Conservation (phyloP, 2,329 filamentous ascomycete species). For the Helminthosporium solani region DNA sequence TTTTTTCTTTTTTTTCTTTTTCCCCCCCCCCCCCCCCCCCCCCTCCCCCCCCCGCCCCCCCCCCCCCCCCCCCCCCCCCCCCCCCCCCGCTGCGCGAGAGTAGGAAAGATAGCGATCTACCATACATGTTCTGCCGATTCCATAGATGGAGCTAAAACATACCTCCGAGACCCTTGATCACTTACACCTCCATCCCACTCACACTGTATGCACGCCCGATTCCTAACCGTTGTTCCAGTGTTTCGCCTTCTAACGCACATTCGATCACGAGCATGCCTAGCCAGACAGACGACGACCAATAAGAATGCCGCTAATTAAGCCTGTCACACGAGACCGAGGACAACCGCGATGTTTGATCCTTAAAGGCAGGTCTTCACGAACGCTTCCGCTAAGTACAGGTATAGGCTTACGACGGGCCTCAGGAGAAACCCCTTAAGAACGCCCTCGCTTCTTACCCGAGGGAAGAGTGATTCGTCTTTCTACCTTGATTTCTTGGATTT, state of each 20-base stretch:
- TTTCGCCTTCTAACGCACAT: background rate
- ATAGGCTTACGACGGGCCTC: constrained; percentile 12
- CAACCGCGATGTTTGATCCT: constrained; percentile 7
- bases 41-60: too few relatives aligned
- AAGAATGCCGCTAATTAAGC: background rate
- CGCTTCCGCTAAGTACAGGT: constrained; percentile 12
- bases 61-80: too few relatives aligned
- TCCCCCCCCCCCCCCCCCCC: too few relatives aligned
- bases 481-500: background rate
- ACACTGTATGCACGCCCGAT: background rate
- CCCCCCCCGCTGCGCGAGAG: background rate
- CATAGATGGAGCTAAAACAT: background rate
- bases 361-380: constrained; percentile 15
- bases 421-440: constrained; percentile 5
- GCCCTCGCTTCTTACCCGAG: constrained; percentile 1
- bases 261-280: constrained; percentile 2
- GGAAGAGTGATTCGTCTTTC: background rate
- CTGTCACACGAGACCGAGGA: constrained; percentile 6
- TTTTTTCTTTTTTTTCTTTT: too few relatives aligned
- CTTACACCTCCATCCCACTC: background rate
- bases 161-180: background rate
- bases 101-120: constrained; percentile 1
- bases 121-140: constrained; percentile 4
- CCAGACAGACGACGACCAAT: constrained; percentile 1
- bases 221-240: background rate